phyloP scores from a whole-genome alignment of 441 rosid species.

The Brassica balearica region DNA sequence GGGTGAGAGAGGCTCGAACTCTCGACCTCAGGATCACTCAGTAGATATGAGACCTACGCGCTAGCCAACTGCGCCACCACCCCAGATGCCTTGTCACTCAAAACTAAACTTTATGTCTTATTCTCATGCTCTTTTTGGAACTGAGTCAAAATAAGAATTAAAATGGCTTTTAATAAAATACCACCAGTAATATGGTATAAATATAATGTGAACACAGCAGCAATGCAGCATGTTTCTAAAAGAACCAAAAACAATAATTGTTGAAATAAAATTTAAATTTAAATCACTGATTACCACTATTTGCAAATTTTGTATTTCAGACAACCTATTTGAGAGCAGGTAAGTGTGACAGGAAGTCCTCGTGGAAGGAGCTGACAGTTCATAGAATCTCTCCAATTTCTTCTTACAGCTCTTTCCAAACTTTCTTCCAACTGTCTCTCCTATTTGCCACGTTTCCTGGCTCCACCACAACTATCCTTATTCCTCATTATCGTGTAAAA shows the following conservation, averaged over 20 bases:
- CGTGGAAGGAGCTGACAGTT: constrained; percentile 61
- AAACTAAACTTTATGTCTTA: too few species aligned
- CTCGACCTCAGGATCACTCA: constrained; percentile 97
- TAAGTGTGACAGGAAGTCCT: constrained; percentile 51
- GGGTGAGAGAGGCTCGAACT: constrained; percentile 99
- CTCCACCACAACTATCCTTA: constrained; percentile 23
- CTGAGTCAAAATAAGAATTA: too few species aligned
- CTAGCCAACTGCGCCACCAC: constrained; percentile 99
- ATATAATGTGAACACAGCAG: background rate
- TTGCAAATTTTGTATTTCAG: background rate
- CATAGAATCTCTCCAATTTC: constrained; percentile 37
- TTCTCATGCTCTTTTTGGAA: background rate
- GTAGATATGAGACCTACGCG: constrained; percentile 99
- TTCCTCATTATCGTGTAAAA: background rate
- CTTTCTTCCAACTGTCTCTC: constrained; percentile 55
- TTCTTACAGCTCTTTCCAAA: constrained; percentile 28
- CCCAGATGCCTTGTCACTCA: constrained; percentile 38
- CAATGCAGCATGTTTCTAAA: background rate
- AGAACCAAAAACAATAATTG: too few species aligned
- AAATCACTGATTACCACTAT: background rate
- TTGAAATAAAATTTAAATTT: background rate
- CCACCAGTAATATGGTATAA: background rate
- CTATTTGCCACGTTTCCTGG: constrained; percentile 55
- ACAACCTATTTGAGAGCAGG: constrained; percentile 24
- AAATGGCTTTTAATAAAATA: background rate